These are phyloP conservation scores for Trichoderma virens DNA, from an alignment of 495 filamentous ascomycete species.

Conservation along the genomic window DNA sequence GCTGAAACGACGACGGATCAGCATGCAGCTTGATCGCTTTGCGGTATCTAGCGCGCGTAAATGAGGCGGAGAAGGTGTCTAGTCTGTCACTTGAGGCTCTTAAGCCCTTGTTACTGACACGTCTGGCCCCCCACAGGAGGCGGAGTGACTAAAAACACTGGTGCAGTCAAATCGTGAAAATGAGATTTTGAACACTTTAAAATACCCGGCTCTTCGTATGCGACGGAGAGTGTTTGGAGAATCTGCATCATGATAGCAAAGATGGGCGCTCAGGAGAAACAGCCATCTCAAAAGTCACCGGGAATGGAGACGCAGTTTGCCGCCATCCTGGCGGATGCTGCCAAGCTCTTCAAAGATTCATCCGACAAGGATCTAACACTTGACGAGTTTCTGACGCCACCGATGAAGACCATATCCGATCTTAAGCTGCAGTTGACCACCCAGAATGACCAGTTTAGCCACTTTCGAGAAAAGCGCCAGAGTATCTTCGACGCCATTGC, in stretches of 20 bases:
- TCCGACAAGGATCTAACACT: constrained; percentile 2
- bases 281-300: neutral
- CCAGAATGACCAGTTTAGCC: constrained; percentile 8
- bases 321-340: constrained; percentile 10
- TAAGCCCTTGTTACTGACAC: neutral
- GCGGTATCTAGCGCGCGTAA: neutral
- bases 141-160: neutral
- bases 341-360: constrained; percentile 5
- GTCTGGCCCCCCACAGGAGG: neutral
- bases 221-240: neutral
- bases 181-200: neutral
- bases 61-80: neutral
- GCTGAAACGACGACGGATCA: neutral
- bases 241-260: neutral
- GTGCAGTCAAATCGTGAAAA: neutral
- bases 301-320: constrained; percentile 6
- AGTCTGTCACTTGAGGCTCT: constrained; percentile 1
- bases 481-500: constrained; percentile 7
- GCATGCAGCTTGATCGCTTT: neutral
- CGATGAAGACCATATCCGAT: constrained; percentile 10
- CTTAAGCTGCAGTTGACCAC: neutral
- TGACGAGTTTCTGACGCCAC: constrained; percentile 9
- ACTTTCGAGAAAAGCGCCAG: constrained; percentile 11
- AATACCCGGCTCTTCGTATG: neutral
- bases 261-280: neutral